A percentile compares a stretch with the other conserved stretches of the same genome.
phyloP scores from a whole-genome alignment of 148 eudicot genomes.

The Dysphania ambrosioides region DNA sequence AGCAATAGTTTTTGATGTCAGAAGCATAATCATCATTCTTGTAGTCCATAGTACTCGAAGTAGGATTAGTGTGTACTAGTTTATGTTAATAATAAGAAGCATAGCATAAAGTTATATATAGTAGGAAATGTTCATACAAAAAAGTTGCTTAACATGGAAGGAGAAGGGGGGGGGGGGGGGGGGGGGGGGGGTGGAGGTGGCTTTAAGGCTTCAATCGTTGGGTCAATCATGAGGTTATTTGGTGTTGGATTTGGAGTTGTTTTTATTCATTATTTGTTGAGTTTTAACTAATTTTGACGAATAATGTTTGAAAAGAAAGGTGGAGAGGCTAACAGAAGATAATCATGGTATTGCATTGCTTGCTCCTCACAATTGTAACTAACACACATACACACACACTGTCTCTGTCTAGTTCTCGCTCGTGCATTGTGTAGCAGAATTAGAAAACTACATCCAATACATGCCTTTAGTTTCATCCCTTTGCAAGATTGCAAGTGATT shows the following conservation, averaged over 20 bases:
- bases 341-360: slow-evolving; percentile 32
- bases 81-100: neutral
- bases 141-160: slow-evolving; percentile 38
- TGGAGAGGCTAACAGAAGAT: slow-evolving; percentile 26
- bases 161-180: too few relatives aligned
- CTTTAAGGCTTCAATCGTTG: slow-evolving; percentile 37
- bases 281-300: neutral
- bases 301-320: neutral
- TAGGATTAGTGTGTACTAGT: neutral
- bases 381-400: slow-evolving; percentile 4
- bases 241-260: slow-evolving; percentile 8
- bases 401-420: slow-evolving; percentile 16
- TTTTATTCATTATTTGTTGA: neutral
- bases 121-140: neutral
- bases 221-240: slow-evolving; percentile 24
- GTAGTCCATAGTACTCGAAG: neutral
- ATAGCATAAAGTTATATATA: slow-evolving; percentile 5
- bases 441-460: neutral
- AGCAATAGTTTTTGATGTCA: neutral
- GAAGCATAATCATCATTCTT: slow-evolving; percentile 1
- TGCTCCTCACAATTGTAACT: slow-evolving; percentile 32
- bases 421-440: slow-evolving; percentile 16
- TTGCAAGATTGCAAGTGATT: neutral
- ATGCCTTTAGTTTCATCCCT: neutral
- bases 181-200: slow-evolving; percentile 25